Conservation (phyloP, 371 early-diverging fungal genomes). For the Actinomucor elegans region DNA sequence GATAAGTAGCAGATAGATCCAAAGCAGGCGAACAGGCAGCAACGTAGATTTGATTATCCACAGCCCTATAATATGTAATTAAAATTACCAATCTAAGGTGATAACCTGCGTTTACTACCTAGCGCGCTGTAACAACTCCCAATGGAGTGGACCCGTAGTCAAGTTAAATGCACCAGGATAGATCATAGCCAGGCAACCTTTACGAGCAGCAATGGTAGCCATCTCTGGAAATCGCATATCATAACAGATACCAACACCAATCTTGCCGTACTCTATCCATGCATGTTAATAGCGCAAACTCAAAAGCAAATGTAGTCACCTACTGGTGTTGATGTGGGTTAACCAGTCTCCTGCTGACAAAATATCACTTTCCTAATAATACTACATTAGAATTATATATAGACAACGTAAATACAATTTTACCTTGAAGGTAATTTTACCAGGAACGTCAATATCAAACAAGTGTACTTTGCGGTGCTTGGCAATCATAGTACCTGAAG, state of each 20-base stretch:
- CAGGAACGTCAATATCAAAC: constrained; percentile 96
- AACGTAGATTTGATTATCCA: constrained; percentile 80
- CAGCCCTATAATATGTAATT: constrained; percentile 37
- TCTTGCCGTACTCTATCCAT: constrained; percentile 75
- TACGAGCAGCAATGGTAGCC: constrained; percentile 90
- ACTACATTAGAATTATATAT: neutral
- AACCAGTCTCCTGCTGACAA: constrained; percentile 73
- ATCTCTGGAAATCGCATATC: constrained; percentile 96
- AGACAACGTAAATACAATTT: neutral
- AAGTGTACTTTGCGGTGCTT: constrained; percentile 85
- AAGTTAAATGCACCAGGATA: constrained; percentile 97
- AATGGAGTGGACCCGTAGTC: constrained; percentile 93
- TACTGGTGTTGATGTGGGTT: constrained; percentile 80
- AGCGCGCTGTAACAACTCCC: constrained; percentile 91
- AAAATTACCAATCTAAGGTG: neutral
- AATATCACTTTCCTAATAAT: constrained; percentile 76
- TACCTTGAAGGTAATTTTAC: constrained; percentile 83
- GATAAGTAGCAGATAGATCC: constrained; percentile 72
- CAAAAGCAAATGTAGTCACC: too few relatives aligned
- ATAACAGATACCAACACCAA: constrained; percentile 96
- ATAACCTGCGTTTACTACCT: constrained; percentile 50
- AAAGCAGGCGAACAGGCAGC: constrained; percentile 95
- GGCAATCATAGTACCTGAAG: constrained; percentile 69
- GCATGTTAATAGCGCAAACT: too few relatives aligned
- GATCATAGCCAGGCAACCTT: constrained; percentile 89